Evolutionary conservation across 768 basidiomycete genomes (phyloP), one percentile per base, ranked within the genome.

Genomic region (Infundibulicybe gibba): DNA sequence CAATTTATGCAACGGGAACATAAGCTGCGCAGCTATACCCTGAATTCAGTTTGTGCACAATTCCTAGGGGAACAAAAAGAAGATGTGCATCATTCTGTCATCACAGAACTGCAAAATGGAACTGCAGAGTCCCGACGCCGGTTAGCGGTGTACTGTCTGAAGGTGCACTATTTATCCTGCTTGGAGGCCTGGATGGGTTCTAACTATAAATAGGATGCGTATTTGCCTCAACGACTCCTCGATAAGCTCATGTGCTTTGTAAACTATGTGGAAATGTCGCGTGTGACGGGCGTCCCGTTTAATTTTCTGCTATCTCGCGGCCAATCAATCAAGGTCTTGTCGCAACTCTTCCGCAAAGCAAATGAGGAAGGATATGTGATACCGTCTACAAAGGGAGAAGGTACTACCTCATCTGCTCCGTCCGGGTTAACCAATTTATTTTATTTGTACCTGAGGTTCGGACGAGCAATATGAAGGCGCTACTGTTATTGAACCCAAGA

Each of bases 241-340:
- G 97, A 98, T 65, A 99, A 98, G 65, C 75, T 99, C 30, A 97
- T 98, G 97, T 98, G 93, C 52, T 94, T 99, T 58, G 86, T 99
- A 65, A 99, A 99, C 65, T 97, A 97, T 60, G 86, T 83, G 40
- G 97, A 99, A 64, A 98, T 99, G 97, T 79, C 97, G n/a, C 90
- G 97, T 63, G 97, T 99, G 3, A 99, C 97, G 0, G 97, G 97
- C n/a, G 94, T 99, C 10, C 97, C 97, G 0, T 99, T 99, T 79
- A 98, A 97, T 60, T 97, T 82, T 62, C 77, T 99, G 6, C 75
- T 99, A 6, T 77, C 94, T 15, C 82, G 95, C 34, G 97, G 97
- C 1, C 97, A 99, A 63, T 97, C 95, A 35, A 97, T 99, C 77
- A 99, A 98, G 62, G 97, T 99, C 40, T 74, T 99, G 46, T 97